These are phyloP conservation scores for Murraya paniculata DNA, from an alignment of 345 rosid genomes.

Conservation along the genomic window DNA sequence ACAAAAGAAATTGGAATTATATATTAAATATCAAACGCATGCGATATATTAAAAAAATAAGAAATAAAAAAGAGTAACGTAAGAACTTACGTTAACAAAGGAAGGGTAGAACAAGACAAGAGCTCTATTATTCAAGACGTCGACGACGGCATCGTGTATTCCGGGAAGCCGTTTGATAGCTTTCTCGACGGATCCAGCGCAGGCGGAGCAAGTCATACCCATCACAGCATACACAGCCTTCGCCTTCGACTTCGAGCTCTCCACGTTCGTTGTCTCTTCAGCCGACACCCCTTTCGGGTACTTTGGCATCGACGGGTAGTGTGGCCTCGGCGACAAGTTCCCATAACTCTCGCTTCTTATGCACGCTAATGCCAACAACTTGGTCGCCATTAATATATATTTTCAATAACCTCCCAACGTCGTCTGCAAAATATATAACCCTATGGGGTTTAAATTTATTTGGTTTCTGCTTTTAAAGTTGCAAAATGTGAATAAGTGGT, in stretches of 20 bases:
- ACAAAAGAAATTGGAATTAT: too few relatives aligned
- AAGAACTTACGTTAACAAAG: constrained; percentile 53
- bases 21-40: too few relatives aligned
- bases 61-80: too few relatives aligned
- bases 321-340: constrained; percentile 45
- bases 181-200: constrained; percentile 93
- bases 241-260: constrained; percentile 41
- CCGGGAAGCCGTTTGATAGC: constrained; percentile 88
- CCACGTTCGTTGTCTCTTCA: constrained; percentile 21
- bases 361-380: constrained; percentile 62
- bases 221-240: constrained; percentile 60
- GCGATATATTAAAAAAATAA: too few relatives aligned
- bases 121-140: constrained; percentile 64
- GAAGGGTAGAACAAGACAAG: constrained; percentile 63
- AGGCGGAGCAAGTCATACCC: constrained; percentile 91
- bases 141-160: constrained; percentile 68
- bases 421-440: neutral
- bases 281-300: constrained; percentile 51
- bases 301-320: constrained; percentile 67
- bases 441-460: neutral
- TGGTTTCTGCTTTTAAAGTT: neutral
- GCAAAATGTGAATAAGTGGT: too few relatives aligned
- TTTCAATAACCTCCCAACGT: too few relatives aligned
- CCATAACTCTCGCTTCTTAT: constrained; percentile 50
- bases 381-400: constrained; percentile 52